Evolutionary conservation across 495 filamentous ascomycete species (phyloP), one percentile per base, ranked within the genome.

Genomic region (Delitschia confertaspora): DNA sequence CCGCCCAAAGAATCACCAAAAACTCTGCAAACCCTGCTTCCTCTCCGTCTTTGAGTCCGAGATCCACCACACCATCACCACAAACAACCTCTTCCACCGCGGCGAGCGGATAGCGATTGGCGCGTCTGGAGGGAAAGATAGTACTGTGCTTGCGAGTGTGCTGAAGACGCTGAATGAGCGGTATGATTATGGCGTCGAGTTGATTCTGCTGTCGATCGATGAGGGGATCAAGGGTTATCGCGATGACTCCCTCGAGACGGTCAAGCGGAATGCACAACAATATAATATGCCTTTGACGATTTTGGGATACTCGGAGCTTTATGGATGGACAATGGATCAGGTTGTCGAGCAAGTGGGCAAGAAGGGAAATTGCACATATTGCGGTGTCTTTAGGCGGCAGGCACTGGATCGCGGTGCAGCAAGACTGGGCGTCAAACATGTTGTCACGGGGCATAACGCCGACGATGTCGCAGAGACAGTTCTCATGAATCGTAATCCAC

Each of bases 241-340:
- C 38, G 91, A 98, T 61, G 88, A 96, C 66, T 88, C 82, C 6
- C 72, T 98, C 0, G 87, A 95, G 62, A 95, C 91, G 0, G 91
- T 98, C 38, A 95, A 94, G 73, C 69, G 88, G 50, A 96, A 98
- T 58, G 82, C 88, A 2, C 57, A 72, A 9, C 88, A 96, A 60
- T 95, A 95, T 60, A 74, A 79, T 9, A 89, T 98, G 83, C 76
- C 83, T 2, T 69, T 98, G 23, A 81, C 81, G 54, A 91, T 98
- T 33, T 76, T 98, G 19, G 84, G 89, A 31, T 98, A 98, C 60
- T 80, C 77, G 26, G 89, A 96, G 60, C 70, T 98, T 3, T 98
- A 96, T 61, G 91, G 93, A 2, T 98, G 91, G 91, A 95, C 88
- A 7, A 98, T 98, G 91, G 91, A 98, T 62, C 83, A 95, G 54